Evolutionary conservation across 148 eudicot genomes (phyloP), one percentile per base, ranked within the genome.

Genomic region (Rhododendron vialii): DNA sequence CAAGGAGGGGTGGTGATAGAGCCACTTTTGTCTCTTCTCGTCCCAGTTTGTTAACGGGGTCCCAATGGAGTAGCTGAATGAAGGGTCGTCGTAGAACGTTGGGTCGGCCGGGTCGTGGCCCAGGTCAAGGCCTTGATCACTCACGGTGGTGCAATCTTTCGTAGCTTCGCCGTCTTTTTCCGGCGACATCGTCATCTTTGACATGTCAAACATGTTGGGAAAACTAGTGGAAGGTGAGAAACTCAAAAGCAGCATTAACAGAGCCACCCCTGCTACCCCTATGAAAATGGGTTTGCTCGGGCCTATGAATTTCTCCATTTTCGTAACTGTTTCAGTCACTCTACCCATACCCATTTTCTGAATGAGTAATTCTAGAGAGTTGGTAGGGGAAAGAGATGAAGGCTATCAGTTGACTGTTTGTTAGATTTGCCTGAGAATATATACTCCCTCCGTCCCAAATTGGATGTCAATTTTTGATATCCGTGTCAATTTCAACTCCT

Each of bases 11-110:
- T 87, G 90, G 2, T 73, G 85, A 9, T 80, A 65, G 4, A 90
- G 83, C 93, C 93, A 91, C 33, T 84, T 59, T 1, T n/a, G n/a
- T 77, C 93, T 86, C 85, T 89, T 91, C 26, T 82, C 78, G 53
- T 91, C 89, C 93, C 93, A 91, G 26, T 88, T 79, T 12, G 38
- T 80, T 10, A 89, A 47, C 1, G 92, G 89, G 11, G 43, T 0
- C 7, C 81, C 89, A 14, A 91, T 51, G 26, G 87, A 84, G 84
- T 90, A 91, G 36, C 86, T 55, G 30, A 86, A 75, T 43, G 57
- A 1, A 22, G 81, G 84, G 65, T 86, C 88, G 43, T 86, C 88
- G 74, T 86, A 81, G 43, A 86, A 36, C 38, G 38, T 36, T 36
- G 2, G 38, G 38, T 36, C 38, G 5, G 43, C 43, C 6, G 43